These are phyloP conservation scores for Gypsophila paniculata DNA, from an alignment of 179 eudicot species.

Conservation along the genomic window DNA sequence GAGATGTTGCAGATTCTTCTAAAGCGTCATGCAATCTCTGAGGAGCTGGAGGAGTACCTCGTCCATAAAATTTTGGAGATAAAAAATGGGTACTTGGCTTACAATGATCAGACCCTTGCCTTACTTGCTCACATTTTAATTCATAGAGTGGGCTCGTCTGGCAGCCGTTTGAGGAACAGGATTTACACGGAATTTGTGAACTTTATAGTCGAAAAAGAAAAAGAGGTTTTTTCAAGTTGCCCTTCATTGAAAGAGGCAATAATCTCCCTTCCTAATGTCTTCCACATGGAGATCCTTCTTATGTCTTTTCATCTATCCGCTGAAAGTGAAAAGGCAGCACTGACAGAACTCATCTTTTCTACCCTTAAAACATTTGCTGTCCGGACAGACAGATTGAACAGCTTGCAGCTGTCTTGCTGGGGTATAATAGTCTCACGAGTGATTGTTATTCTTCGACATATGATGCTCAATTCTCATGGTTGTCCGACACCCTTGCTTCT, in stretches of 20 bases:
- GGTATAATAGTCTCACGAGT: slow-evolving; percentile 74
- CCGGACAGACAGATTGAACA: slow-evolving; percentile 33
- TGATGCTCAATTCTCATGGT: slow-evolving; percentile 60
- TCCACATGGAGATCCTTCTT: slow-evolving; percentile 86
- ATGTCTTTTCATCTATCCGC: slow-evolving; percentile 91
- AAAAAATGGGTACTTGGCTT: slow-evolving; percentile 62
- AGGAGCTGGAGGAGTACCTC: slow-evolving; percentile 67
- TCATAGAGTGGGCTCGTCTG: slow-evolving; percentile 59
- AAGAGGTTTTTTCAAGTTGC: slow-evolving; percentile 36
- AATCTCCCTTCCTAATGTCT: slow-evolving; percentile 63
- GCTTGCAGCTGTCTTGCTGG: slow-evolving; percentile 74
- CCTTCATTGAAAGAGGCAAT: slow-evolving; percentile 50
- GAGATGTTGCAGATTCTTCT: slow-evolving; percentile 68
- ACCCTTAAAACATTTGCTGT: slow-evolving; percentile 45
- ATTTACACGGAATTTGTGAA: slow-evolving; percentile 50
- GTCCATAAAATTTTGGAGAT: slow-evolving; percentile 55
- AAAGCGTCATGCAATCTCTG: slow-evolving; percentile 48
- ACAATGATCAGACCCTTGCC: slow-evolving; percentile 78
- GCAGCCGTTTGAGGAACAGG: slow-evolving; percentile 65
- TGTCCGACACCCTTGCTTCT: slow-evolving; percentile 78
- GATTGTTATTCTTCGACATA: slow-evolving; percentile 75
- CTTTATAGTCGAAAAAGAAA: slow-evolving; percentile 57
- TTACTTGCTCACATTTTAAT: slow-evolving; percentile 70
- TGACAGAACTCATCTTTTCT: slow-evolving; percentile 50
- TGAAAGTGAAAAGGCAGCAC: slow-evolving; percentile 60